Evolutionary conservation across 345 rosid species (phyloP).

Genomic region (Bruguiera parviflora): DNA sequence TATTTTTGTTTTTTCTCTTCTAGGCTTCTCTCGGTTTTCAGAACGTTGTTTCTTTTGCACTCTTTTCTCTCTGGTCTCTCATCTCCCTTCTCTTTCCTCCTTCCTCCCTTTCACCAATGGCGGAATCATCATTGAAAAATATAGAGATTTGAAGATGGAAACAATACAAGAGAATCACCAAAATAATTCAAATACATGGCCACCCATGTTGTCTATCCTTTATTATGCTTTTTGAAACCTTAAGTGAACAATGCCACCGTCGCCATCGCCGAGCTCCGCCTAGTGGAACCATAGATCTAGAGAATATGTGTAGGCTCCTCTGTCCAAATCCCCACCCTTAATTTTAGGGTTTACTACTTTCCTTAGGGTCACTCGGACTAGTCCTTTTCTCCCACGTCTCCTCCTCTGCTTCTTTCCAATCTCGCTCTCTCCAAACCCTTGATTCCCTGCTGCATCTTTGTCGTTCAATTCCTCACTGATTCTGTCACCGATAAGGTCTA

Average conservation of each 20-base stretch:
- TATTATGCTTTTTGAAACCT: not conserved
- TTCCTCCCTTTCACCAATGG: too few species aligned
- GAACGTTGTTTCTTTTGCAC: too few species aligned
- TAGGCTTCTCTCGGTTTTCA: too few species aligned
- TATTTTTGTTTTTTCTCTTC: too few species aligned
- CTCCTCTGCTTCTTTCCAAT: slow-evolving; percentile 20
- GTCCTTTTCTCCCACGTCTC: slow-evolving; percentile 30
- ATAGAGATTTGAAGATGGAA: too few species aligned
- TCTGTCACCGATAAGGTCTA: slow-evolving; percentile 74
- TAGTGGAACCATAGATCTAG: slow-evolving; percentile 66
- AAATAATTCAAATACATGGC: too few species aligned
- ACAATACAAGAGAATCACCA: too few species aligned
- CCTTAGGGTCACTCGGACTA: slow-evolving; percentile 86
- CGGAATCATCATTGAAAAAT: too few species aligned
- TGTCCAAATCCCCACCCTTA: slow-evolving; percentile 52
- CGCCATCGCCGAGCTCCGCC: slow-evolving; percentile 15
- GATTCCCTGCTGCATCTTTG: slow-evolving; percentile 48
- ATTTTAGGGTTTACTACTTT: slow-evolving; percentile 78
- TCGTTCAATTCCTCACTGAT: slow-evolving; percentile 59
- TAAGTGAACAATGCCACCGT: slow-evolving; percentile 4
- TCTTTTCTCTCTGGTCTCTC: too few species aligned
- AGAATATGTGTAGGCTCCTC: slow-evolving; percentile 75
- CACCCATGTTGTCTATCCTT: too few species aligned
- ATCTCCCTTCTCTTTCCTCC: too few species aligned
- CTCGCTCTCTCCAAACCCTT: slow-evolving; percentile 29